These are phyloP conservation scores for Ceratocystis eucalypticola DNA, from an alignment of 2,329 filamentous ascomycete species.

Conservation along the genomic window DNA sequence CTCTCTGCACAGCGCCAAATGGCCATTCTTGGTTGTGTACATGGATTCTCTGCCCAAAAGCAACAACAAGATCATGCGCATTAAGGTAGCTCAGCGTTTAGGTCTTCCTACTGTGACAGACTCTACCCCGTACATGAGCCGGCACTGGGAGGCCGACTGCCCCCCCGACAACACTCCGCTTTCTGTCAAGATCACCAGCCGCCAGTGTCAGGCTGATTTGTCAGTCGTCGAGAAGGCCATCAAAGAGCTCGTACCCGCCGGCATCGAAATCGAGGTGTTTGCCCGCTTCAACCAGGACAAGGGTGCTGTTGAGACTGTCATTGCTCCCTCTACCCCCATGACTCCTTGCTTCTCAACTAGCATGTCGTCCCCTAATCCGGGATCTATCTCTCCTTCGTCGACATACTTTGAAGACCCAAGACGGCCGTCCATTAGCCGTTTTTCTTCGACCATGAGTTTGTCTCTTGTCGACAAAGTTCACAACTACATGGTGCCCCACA, in stretches of 20 bases:
- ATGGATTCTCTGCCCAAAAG: constrained; percentile 42
- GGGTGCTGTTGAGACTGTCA: constrained; percentile 16
- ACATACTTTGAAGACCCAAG: constrained; percentile 11
- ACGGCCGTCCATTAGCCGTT: constrained; percentile 11
- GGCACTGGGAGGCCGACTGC: constrained; percentile 39
- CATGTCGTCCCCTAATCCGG: neutral
- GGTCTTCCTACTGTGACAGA: constrained; percentile 33
- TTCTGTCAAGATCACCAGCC: constrained; percentile 29
- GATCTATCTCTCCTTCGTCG: neutral
- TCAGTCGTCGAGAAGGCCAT: constrained; percentile 23
- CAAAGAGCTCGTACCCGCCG: constrained; percentile 10
- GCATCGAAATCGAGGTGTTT: constrained; percentile 15
- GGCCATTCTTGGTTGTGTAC: constrained; percentile 38
- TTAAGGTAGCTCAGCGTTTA: constrained; percentile 37
- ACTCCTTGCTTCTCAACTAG: constrained; percentile 3
- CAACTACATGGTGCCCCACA: constrained; percentile 30
- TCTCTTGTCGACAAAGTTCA: constrained; percentile 20
- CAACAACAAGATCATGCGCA: constrained; percentile 45
- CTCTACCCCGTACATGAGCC: constrained; percentile 29
- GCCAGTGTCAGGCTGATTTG: constrained; percentile 27
- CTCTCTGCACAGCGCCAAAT: constrained; percentile 39
- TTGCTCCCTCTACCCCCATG: constrained; percentile 6
- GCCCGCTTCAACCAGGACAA: constrained; percentile 15
- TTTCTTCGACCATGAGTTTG: constrained; percentile 14
- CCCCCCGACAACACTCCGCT: constrained; percentile 36